phyloP scores from a whole-genome alignment of 192 early-diverging fungal genomes.

The Podila clonocystis region DNA sequence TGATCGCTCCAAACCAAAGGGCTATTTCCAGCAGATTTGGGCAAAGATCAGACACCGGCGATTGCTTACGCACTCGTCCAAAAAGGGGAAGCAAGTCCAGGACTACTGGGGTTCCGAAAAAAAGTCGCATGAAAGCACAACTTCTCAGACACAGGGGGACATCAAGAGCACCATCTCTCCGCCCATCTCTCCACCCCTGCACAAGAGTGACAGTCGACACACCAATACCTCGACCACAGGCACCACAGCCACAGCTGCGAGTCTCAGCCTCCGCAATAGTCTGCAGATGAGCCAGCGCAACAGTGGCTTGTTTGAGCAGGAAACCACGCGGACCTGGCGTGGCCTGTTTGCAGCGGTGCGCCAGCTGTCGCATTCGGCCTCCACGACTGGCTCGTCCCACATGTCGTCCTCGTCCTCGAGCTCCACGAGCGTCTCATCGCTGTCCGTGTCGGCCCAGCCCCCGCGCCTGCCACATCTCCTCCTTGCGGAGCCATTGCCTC shows the following conservation, averaged over 20 bases:
- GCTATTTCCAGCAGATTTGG: neutral
- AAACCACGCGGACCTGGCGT: slow-evolving; percentile 15
- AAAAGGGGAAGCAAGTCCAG: neutral
- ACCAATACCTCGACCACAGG: neutral
- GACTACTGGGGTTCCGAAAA: neutral
- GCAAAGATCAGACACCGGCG: neutral
- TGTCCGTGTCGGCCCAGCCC: neutral
- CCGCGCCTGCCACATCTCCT: too few relatives aligned
- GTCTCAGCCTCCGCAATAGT: neutral
- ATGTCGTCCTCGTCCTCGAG: slow-evolving; percentile 8
- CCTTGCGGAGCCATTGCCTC: too few relatives aligned
- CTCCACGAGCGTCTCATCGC: slow-evolving; percentile 1
- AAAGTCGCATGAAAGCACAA: neutral
- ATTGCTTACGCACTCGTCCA: neutral
- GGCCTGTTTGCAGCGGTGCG: slow-evolving; percentile 19
- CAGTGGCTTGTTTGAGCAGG: slow-evolving; percentile 11
- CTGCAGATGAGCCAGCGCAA: neutral
- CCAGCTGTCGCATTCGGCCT: slow-evolving; percentile 24
- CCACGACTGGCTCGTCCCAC: slow-evolving; percentile 16
- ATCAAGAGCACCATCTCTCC: neutral
- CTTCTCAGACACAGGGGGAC: neutral
- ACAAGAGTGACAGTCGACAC: neutral
- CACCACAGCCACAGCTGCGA: neutral
- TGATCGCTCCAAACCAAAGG: neutral
- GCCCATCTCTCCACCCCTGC: neutral